These are phyloP conservation scores for Coix lacrymajobi DNA, from an alignment of 176 grass and related monocot genomes.

Conservation along the genomic window DNA sequence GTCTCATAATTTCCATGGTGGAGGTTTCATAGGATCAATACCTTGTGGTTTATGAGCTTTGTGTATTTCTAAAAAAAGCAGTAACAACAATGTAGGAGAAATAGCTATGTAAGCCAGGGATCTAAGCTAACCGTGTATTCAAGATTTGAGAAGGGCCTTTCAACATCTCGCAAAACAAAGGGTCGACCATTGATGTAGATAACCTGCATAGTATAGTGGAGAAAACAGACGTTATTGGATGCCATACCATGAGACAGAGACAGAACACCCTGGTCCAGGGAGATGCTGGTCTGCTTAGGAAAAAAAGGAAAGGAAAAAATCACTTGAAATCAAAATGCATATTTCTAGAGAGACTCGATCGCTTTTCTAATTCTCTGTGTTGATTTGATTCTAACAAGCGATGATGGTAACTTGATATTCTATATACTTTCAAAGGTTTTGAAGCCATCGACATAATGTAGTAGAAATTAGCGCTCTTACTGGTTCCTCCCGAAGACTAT, in stretches of 20 bases:
- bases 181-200: constrained; percentile 87
- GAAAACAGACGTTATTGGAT: constrained; percentile 23
- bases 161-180: constrained; percentile 94
- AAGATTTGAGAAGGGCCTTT: constrained; percentile 98
- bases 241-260: background rate
- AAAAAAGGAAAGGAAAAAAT: background rate
- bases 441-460: background rate
- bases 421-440: background rate
- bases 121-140: constrained; percentile 80
- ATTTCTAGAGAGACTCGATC: background rate
- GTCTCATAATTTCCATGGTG: background rate
- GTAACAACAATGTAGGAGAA: constrained; percentile 15
- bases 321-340: constrained; percentile 8
- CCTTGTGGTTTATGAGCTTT: background rate
- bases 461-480: constrained; percentile 37
- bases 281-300: background rate
- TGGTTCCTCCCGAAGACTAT: constrained; percentile 96
- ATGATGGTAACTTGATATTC: background rate
- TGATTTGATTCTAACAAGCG: background rate
- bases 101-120: constrained; percentile 2
- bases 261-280: background rate
- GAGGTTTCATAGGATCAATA: constrained; percentile 9
- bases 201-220: constrained; percentile 54
- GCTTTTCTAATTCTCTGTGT: background rate
- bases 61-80: background rate